Percentiles rank a stretch among this genome's conserved stretches.
Evolutionary conservation across 2,329 filamentous ascomycete genomes (phyloP).

Genomic region (Fusarium sp.): DNA sequence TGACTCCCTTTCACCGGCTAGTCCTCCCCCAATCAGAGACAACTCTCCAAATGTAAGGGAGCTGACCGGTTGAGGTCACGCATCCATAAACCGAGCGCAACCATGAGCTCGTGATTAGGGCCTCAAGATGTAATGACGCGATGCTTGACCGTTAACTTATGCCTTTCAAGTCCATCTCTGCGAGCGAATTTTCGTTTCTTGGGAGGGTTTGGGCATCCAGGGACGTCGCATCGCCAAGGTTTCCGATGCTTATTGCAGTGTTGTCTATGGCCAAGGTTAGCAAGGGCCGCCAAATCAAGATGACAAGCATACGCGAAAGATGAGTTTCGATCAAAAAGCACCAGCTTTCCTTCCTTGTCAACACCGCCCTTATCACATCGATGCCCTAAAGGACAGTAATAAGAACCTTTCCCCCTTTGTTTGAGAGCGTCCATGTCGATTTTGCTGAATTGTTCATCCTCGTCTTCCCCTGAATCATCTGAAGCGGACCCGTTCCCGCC

Average conservation of each 20-base stretch:
- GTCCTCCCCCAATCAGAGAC: slow-evolving; percentile 42
- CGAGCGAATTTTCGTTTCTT: slow-evolving; percentile 59
- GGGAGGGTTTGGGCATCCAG: slow-evolving; percentile 57
- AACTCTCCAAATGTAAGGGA: slow-evolving; percentile 37
- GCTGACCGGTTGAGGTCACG: slow-evolving; percentile 46
- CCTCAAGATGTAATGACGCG: slow-evolving; percentile 48
- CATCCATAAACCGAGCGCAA: slow-evolving; percentile 32
- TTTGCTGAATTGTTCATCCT: slow-evolving; percentile 54
- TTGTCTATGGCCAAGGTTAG: slow-evolving; percentile 52
- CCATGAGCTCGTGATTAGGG: slow-evolving; percentile 29
- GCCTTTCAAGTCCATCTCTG: slow-evolving; percentile 58
- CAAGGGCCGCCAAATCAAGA: slow-evolving; percentile 18
- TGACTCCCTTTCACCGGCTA: slow-evolving; percentile 41
- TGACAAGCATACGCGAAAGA: slow-evolving; percentile 55
- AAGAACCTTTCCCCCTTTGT: slow-evolving; percentile 57
- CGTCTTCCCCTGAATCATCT: slow-evolving; percentile 51
- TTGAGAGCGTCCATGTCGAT: slow-evolving; percentile 58
- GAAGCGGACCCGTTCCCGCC: slow-evolving; percentile 47
- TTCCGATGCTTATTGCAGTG: slow-evolving; percentile 61
- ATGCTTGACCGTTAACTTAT: slow-evolving; percentile 58
- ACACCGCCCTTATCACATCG: slow-evolving; percentile 59
- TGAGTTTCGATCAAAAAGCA: slow-evolving; percentile 59
- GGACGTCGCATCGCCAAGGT: slow-evolving; percentile 57
- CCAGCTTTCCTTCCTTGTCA: slow-evolving; percentile 55
- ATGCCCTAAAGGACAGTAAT: slow-evolving; percentile 54